Conservation (phyloP, 352 stramenopile genomes). For the Peronospora belbahrii region DNA sequence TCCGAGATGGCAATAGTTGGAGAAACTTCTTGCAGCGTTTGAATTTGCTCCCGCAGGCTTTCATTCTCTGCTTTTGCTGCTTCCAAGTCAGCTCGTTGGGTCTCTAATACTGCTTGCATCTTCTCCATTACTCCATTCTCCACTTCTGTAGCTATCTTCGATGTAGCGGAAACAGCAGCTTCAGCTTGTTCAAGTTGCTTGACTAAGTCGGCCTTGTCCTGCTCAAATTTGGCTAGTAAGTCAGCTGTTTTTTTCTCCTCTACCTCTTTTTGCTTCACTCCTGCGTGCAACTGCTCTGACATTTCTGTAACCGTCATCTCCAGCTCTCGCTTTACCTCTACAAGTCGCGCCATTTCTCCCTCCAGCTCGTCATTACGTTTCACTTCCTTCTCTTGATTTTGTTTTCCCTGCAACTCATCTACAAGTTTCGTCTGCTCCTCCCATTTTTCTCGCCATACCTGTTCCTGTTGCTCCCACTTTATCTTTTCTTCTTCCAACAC, state of each 20-base stretch:
- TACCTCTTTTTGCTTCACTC: conserved; percentile 6
- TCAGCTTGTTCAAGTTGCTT: conserved; percentile 14
- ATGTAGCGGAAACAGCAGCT: neutral
- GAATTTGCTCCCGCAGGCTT: conserved; percentile 16
- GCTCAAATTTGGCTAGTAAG: conserved; percentile 7
- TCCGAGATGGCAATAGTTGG: neutral
- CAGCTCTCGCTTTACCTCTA: conserved; percentile 15
- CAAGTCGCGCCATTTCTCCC: conserved; percentile 18
- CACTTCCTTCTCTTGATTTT: conserved; percentile 4
- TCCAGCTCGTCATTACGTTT: conserved; percentile 4
- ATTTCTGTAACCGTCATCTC: conserved; percentile 19
- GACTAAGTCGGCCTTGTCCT: conserved; percentile 13
- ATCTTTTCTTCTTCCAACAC: conserved; percentile 12
- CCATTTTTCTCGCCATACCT: conserved; percentile 12
- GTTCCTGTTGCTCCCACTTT: conserved; percentile 7
- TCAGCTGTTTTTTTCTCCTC: conserved; percentile 8
- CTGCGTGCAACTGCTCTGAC: conserved; percentile 14
- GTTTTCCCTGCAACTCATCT: conserved; percentile 6
- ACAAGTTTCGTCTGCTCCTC: conserved; percentile 11
- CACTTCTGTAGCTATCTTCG: neutral
- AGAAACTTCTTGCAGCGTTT: conserved; percentile 2
- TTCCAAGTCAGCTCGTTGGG: conserved; percentile 5
- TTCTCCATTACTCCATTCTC: conserved; percentile 7
- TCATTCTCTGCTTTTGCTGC: conserved; percentile 7
- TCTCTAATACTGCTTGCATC: conserved; percentile 2